phyloP scores from a whole-genome alignment of 495 filamentous ascomycete genomes.

The Gamarada debralockiae region DNA sequence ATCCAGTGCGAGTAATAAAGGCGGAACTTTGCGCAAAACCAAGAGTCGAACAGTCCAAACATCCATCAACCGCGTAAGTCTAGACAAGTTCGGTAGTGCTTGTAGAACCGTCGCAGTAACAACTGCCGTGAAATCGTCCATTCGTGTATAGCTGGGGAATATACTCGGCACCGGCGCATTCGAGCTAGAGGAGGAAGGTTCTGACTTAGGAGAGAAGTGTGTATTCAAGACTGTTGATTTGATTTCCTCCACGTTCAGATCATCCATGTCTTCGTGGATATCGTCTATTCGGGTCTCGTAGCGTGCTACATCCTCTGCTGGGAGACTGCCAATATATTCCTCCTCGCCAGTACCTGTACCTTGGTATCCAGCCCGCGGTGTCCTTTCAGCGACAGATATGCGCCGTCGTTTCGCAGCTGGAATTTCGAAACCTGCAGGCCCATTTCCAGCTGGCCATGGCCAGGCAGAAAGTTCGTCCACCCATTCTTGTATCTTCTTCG shows the following conservation, averaged over 20 bases:
- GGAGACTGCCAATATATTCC: conserved; percentile 67
- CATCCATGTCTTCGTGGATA: conserved; percentile 73
- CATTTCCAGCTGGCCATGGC: conserved; percentile 60
- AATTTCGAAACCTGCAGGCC: conserved; percentile 45
- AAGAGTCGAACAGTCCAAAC: conserved; percentile 74
- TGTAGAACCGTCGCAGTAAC: conserved; percentile 86
- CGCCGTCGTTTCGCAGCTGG: conserved; percentile 38
- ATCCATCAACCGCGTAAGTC: conserved; percentile 61
- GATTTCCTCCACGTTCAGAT: conserved; percentile 81
- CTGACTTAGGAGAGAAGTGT: conserved; percentile 55
- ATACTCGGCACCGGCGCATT: conserved; percentile 40
- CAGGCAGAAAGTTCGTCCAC: conserved; percentile 70
- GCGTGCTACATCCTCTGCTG: conserved; percentile 50
- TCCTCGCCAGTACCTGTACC: conserved; percentile 23
- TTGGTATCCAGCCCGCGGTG: conserved; percentile 6
- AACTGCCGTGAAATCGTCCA: conserved; percentile 86
- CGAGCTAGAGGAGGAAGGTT: conserved; percentile 42
- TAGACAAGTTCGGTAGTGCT: conserved; percentile 76
- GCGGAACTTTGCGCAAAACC: conserved; percentile 68
- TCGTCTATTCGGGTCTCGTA: conserved; percentile 75
- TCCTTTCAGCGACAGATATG: conserved; percentile 1
- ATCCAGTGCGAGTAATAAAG: conserved; percentile 61
- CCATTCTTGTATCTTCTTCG: conserved; percentile 73
- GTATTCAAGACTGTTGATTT: conserved; percentile 83
- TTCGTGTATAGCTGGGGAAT: conserved; percentile 34